Evolutionary conservation across 306 rosid genomes (phyloP).

Genomic region (Inga oerstediana): DNA sequence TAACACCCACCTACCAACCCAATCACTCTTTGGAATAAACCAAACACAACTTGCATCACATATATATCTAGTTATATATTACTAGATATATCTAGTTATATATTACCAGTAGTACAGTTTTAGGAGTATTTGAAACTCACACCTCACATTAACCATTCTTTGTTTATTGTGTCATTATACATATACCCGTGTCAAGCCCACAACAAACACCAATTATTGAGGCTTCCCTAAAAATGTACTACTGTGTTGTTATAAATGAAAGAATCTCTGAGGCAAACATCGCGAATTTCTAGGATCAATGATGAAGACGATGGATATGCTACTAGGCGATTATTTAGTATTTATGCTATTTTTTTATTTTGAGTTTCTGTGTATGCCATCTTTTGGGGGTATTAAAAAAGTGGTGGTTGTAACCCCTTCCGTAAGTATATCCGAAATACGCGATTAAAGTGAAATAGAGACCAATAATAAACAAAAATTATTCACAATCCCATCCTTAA

Average conservation of each 20-base stretch:
- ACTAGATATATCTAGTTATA: neutral
- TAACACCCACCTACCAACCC: conserved; percentile 42
- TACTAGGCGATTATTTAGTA: neutral
- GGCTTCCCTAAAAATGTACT: neutral
- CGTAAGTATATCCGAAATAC: no score
- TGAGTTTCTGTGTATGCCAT: neutral
- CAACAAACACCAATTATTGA: conserved; percentile 33
- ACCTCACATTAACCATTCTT: neutral
- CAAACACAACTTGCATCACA: neutral
- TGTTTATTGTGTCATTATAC: conserved; percentile 3
- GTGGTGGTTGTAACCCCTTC: no score
- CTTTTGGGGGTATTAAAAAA: neutral
- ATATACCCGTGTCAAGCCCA: conserved; percentile 12
- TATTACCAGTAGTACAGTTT: neutral
- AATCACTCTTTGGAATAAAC: neutral
- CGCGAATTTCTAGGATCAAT: conserved; percentile 7
- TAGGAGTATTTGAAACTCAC: neutral
- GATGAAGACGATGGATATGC: neutral
- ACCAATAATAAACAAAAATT: no score
- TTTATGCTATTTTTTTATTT: neutral
- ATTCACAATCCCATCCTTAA: no score
- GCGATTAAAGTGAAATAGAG: no score
- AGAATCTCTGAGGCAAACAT: neutral
- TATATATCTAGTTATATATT: neutral
- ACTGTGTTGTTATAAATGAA: neutral